These are phyloP conservation scores for Clarireedia monteithiana DNA, from an alignment of 2,329 filamentous ascomycete species.

Conservation along the genomic window DNA sequence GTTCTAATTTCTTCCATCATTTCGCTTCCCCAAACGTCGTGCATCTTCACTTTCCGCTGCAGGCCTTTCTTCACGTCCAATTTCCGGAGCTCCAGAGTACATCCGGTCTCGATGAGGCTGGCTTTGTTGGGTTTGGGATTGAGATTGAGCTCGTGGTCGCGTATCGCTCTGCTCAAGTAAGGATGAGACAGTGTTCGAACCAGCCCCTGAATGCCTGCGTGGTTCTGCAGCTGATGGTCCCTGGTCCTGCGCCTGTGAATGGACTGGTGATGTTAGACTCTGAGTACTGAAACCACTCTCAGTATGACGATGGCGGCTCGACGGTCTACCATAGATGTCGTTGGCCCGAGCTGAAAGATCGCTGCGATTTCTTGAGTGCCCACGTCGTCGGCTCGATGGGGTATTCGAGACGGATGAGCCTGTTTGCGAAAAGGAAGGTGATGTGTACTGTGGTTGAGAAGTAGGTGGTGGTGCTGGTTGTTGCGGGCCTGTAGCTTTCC, in stretches of 20 bases:
- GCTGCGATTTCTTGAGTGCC: slow-evolving; percentile 58
- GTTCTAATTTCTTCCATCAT: slow-evolving; percentile 28
- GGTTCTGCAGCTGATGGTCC: slow-evolving; percentile 13
- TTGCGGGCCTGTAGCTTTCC: slow-evolving; percentile 60
- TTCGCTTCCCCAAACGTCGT: slow-evolving; percentile 25
- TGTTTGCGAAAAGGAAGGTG: slow-evolving; percentile 48
- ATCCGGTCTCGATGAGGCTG: slow-evolving; percentile 16
- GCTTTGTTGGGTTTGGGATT: slow-evolving; percentile 19
- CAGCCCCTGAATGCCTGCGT: slow-evolving; percentile 20
- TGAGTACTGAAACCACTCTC: slow-evolving; percentile 23
- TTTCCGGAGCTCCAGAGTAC: slow-evolving; percentile 1
- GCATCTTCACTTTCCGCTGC: slow-evolving; percentile 23
- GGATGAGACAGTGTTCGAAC: slow-evolving; percentile 26
- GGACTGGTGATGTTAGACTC: slow-evolving; percentile 18
- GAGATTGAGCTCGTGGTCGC: slow-evolving; percentile 14
- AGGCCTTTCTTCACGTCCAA: slow-evolving; percentile 15
- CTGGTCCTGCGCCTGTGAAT: slow-evolving; percentile 11
- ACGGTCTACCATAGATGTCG: slow-evolving; percentile 32
- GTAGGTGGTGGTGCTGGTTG: slow-evolving; percentile 39
- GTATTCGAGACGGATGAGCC: slow-evolving; percentile 45
- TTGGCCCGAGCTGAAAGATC: slow-evolving; percentile 40
- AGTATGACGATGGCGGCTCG: slow-evolving; percentile 31
- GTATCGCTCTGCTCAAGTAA: slow-evolving; percentile 25
- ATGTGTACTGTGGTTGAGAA: slow-evolving; percentile 39
- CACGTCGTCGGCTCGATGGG: slow-evolving; percentile 45